Base-by-base conservation (phyloP, 2,329 filamentous ascomycete species). In the Hypoxylon sp. region DNA sequence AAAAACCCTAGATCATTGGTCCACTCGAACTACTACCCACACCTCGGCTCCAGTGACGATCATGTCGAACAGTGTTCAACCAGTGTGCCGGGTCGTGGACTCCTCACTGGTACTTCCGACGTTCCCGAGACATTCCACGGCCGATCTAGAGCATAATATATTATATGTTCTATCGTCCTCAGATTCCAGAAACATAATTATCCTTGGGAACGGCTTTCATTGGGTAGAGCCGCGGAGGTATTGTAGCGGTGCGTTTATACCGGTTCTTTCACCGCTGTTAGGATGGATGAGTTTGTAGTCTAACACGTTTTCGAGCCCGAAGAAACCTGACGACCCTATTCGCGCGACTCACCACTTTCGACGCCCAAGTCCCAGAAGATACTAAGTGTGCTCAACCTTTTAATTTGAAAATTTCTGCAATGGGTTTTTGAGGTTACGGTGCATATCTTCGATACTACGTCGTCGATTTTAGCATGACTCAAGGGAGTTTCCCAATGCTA, bases 31-130 rank as follows among this genome's bases (percentile, higher is more conserved):
- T 66, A 26, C 63, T 51, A 66, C 63, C 63, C 63, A 66, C 58
- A 60, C 63, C 44, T 66, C 57, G 57, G 63, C 55, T 62, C 63
- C 63, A 47, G 55, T 50, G 63, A 39, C 51, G 58, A 61, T 66
- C 63, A 61, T 66, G 63, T 66, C 63, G 58, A 66, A 66, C 63
- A 66, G 63, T 66, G 44, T 46, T 66, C 52, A 66, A 57, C 58
- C 63, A 66, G 58, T 44, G 44, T 53, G 52, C 58, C 63, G 63
- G 63, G 63, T 66, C 63, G n/a, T 22, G 47, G 33, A 52, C 52
- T 52, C 63, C 58, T 58, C 52, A 54, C 14, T 13, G 19, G 52
- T 62, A 50, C 44, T 66, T 66, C 62, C 55, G 50, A 61, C 13
- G 24, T 44, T 65, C 42, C 62, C 62, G 55, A 65, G 61, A 44